Base-by-base conservation (phyloP, 768 basidiomycete species). In the Lactarius evosmus region DNA sequence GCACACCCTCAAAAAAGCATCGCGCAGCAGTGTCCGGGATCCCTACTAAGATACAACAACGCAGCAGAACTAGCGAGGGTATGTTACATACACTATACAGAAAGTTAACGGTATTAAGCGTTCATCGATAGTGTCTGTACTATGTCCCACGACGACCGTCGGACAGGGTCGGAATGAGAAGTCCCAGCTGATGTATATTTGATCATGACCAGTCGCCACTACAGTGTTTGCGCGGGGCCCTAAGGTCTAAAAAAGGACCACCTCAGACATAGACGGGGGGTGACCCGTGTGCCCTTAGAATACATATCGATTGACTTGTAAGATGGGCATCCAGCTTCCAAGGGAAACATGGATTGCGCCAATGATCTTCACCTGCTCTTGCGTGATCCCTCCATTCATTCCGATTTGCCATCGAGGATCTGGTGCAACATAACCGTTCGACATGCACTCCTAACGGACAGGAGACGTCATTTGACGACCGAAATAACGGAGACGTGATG, bases 291-390 rank as follows among this genome's bases (percentile, higher is more conserved):
- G 38, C 46, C 46, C 19, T 41, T 40, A 61, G 12, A 52, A 2
- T 17, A 65, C 46, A 36, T 61, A 52, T 19, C 19, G 30, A 2
- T 54, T 60, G 8, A 61, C 59, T 29, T 65, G 63, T 1, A 65
- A 16, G 38, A 65, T 57, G 0, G 60, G 59, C 59, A 62, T 61
- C 64, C 60, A 65, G 19, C 25, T 41, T 2, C 60, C 64, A 3
- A 54, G 36, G 4, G 64, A 65, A 0, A 62, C 56, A 27, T 65
- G 60, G 2, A 65, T 32, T 6, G 56, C 60, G 3, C 64, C 60
- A 27, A 65, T 62, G 4, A 65, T 2, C 38, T 36, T 62, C 34
- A 65, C 60, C 2, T 65, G 27, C 8, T 8, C 9, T 11, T 27
- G 54, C 17, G 27, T 44, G 14, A 65, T 65, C 14, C 38, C 41